Percentiles rank a stretch among this genome's conserved stretches.
These are phyloP conservation scores for Hygrophorus pudorinus DNA, from an alignment of 768 basidiomycete species.

Conservation along the genomic window DNA sequence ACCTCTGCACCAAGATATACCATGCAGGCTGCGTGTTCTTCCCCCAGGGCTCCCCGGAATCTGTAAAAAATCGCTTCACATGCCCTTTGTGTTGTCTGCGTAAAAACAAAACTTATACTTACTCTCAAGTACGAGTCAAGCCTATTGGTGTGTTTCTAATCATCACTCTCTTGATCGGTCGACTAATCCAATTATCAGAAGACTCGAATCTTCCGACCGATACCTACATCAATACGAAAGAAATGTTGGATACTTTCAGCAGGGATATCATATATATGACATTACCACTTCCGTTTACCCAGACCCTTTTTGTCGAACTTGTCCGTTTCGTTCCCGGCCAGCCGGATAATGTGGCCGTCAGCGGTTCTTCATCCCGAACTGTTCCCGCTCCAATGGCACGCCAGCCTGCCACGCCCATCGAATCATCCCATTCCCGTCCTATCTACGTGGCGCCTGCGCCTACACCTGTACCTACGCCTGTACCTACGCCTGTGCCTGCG, in stretches of 20 bases:
- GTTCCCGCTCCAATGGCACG: constrained; percentile 12
- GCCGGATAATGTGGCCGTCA: constrained; percentile 26
- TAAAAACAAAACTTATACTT: constrained; percentile 60
- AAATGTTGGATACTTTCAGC: constrained; percentile 68
- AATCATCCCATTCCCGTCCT: constrained; percentile 8
- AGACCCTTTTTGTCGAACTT: constrained; percentile 68
- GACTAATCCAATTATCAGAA: constrained; percentile 15
- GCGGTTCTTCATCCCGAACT: constrained; percentile 13
- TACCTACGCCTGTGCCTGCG: no score
- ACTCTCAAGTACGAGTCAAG: constrained; percentile 68
- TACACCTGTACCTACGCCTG: no score
- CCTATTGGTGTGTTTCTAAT: constrained; percentile 38
- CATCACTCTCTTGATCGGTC: constrained; percentile 4
- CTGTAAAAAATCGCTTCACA: constrained; percentile 32
- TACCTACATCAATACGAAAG: constrained; percentile 58
- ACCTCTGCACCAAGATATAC: constrained; percentile 53
- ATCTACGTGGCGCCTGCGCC: constrained; percentile 11
- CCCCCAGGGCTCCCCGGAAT: constrained; percentile 32
- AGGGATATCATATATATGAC: constrained; percentile 63
- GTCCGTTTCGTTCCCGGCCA: constrained; percentile 50
- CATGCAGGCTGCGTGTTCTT: constrained; percentile 73
- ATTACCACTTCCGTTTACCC: constrained; percentile 50
- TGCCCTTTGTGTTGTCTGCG: constrained; percentile 75
- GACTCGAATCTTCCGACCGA: constrained; percentile 40
- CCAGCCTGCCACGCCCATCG: constrained; percentile 10